These are phyloP conservation scores for Brettanomyces sp. DNA, from an alignment of 805 yeast species.

Conservation along the genomic window DNA sequence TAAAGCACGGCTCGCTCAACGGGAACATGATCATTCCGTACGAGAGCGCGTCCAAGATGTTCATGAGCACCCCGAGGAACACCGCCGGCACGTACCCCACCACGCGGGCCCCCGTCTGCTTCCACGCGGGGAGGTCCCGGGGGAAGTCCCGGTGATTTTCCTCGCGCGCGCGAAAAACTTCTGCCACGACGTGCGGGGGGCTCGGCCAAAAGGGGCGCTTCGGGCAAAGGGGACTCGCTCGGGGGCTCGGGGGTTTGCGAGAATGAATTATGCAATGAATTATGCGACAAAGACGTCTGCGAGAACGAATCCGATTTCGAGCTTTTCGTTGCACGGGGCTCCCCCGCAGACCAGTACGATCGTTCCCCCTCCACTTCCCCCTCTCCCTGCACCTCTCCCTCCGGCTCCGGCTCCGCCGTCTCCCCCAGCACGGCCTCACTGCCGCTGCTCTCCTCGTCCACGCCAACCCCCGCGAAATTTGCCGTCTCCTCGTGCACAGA, in stretches of 20 bases:
- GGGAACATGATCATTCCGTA: constrained; percentile 99
- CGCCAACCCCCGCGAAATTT: constrained; percentile 47
- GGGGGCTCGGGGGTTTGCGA: too few relatives aligned
- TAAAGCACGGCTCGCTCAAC: constrained; percentile 67
- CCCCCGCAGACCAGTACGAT: too few relatives aligned
- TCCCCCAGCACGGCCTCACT: not conserved
- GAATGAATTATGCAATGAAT: too few relatives aligned
- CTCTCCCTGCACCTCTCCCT: too few relatives aligned
- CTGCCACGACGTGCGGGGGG: too few relatives aligned
- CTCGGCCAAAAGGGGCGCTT: too few relatives aligned
- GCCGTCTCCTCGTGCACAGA: constrained; percentile 51
- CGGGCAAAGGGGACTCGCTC: too few relatives aligned
- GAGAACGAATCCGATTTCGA: too few relatives aligned
- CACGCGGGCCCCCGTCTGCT: constrained; percentile 13
- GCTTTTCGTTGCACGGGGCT: too few relatives aligned
- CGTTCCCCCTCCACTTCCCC: too few relatives aligned
- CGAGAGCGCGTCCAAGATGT: constrained; percentile 85
- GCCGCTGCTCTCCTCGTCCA: constrained; percentile 24
- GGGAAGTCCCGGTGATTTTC: not conserved
- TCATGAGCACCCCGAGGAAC: constrained; percentile 71
- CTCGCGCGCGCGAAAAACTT: not conserved
- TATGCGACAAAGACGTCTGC: too few relatives aligned
- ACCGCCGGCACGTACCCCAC: constrained; percentile 64
- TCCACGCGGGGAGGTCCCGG: not conserved
- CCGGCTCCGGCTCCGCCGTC: not conserved